Conservation (phyloP, 2,329 filamentous ascomycete species). For the Kalaharituber pfeilii region DNA sequence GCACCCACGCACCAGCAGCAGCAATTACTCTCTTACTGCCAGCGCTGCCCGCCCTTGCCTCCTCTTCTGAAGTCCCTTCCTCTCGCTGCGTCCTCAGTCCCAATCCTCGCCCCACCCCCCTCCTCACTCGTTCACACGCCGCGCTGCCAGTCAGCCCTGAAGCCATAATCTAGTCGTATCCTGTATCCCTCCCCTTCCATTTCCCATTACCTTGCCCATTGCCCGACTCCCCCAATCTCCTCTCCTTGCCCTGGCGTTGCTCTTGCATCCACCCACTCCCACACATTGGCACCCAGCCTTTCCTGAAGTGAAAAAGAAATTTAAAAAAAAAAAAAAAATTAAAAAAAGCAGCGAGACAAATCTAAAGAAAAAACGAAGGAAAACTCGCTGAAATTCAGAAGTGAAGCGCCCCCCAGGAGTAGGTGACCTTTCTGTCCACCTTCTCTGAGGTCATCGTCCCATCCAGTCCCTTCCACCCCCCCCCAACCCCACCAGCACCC, state of each 20-base stretch:
- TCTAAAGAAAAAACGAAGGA: not conserved
- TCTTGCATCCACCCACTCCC: too few relatives aligned
- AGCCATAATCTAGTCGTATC: not conserved
- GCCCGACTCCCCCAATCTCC: too few relatives aligned
- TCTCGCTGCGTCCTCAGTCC: too few relatives aligned
- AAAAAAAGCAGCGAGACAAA: conserved; percentile 7
- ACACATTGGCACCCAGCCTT: not conserved
- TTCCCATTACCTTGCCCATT: not conserved
- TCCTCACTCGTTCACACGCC: too few relatives aligned
- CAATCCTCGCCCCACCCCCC: too few relatives aligned
- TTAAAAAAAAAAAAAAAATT: conserved; percentile 5
- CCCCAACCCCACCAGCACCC: not conserved
- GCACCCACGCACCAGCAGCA: too few relatives aligned
- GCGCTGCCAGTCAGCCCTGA: not conserved
- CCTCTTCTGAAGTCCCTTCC: too few relatives aligned
- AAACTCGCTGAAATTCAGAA: not conserved
- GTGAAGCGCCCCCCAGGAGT: not conserved
- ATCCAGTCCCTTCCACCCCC: not conserved
- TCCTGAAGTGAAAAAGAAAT: not conserved
- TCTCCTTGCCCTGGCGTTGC: too few relatives aligned
- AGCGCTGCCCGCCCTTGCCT: too few relatives aligned
- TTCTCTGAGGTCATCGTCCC: not conserved
- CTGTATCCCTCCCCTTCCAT: not conserved
- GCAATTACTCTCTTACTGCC: too few relatives aligned
- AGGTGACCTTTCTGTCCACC: not conserved